A percentile compares a stretch with the other conserved stretches of the same genome.
phyloP scores from a whole-genome alignment of 768 basidiomycete genomes.

The Auricularia sp. region DNA sequence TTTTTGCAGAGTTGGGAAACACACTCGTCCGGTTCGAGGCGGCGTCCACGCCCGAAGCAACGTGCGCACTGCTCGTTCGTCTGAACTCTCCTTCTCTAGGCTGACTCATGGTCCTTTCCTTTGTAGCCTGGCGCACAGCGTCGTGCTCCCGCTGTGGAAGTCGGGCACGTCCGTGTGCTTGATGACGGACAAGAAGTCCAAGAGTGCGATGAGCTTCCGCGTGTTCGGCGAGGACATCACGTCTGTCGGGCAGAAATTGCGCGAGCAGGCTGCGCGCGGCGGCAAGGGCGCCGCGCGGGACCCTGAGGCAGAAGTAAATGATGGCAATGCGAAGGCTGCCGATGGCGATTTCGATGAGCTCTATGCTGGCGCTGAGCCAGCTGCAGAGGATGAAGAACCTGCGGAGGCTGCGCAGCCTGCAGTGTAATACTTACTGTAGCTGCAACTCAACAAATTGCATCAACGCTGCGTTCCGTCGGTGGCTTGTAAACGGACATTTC shows the following conservation, averaged over 20 bases:
- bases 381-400: neutral
- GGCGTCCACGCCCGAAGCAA: slow-evolving; percentile 39
- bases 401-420: neutral
- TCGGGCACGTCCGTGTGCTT: slow-evolving; percentile 76
- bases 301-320: neutral
- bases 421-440: too few species aligned
- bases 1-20: slow-evolving; percentile 47
- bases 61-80: slow-evolving; percentile 30
- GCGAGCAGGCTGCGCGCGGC: neutral
- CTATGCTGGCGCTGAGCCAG: neutral
- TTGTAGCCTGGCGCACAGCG: slow-evolving; percentile 58
- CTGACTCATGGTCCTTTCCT: too few species aligned
- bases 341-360: too few species aligned
- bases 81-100: neutral
- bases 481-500: too few species aligned
- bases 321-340: neutral
- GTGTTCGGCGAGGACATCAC: slow-evolving; percentile 77
- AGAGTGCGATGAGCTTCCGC: slow-evolving; percentile 82
- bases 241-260: slow-evolving; percentile 21
- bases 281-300: too few species aligned
- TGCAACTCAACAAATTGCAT: too few species aligned
- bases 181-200: slow-evolving; percentile 95
- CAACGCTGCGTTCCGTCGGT: too few species aligned
- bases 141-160: slow-evolving; percentile 94
- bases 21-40: slow-evolving; percentile 62